Evolutionary conservation across 768 basidiomycete genomes (phyloP).

Genomic region (Mrakia blollopis): DNA sequence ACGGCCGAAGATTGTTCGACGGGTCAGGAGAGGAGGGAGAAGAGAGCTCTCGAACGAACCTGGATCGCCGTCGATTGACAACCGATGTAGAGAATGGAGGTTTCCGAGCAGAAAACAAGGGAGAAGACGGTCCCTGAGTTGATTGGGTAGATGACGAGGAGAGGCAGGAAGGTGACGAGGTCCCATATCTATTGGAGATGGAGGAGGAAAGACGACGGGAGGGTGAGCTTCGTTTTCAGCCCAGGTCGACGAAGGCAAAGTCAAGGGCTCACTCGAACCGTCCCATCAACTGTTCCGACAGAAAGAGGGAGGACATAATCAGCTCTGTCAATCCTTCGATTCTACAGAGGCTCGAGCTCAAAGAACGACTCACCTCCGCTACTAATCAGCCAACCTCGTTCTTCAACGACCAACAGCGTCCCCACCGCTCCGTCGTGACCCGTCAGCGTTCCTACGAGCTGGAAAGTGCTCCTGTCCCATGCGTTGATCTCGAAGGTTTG

Average conservation of each 20-base stretch:
- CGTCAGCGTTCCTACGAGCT: constrained; percentile 1
- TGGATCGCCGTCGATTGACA: constrained; percentile 31
- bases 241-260: background rate
- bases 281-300: constrained; percentile 21
- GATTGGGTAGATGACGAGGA: constrained; percentile 24
- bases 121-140: constrained; percentile 24
- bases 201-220: background rate
- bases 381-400: constrained; percentile 29
- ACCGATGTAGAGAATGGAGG: constrained; percentile 28
- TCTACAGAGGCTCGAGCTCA: background rate
- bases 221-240: background rate
- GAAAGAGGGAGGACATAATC: background rate
- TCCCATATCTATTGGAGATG: constrained; percentile 17
- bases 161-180: constrained; percentile 9
- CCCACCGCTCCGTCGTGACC: constrained; percentile 28
- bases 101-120: constrained; percentile 13
- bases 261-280: constrained; percentile 10
- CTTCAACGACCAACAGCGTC: constrained; percentile 22
- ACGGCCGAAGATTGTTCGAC: background rate
- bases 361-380: constrained; percentile 19
- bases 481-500: constrained; percentile 24
- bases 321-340: background rate
- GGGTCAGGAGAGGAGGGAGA: background rate
- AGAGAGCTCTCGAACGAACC: constrained; percentile 1
- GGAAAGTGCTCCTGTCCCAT: constrained; percentile 17